Percentiles rank a stretch among this genome's conserved stretches.
Evolutionary conservation across 2,329 filamentous ascomycete genomes (phyloP).

Genomic region (Phoma sp.): DNA sequence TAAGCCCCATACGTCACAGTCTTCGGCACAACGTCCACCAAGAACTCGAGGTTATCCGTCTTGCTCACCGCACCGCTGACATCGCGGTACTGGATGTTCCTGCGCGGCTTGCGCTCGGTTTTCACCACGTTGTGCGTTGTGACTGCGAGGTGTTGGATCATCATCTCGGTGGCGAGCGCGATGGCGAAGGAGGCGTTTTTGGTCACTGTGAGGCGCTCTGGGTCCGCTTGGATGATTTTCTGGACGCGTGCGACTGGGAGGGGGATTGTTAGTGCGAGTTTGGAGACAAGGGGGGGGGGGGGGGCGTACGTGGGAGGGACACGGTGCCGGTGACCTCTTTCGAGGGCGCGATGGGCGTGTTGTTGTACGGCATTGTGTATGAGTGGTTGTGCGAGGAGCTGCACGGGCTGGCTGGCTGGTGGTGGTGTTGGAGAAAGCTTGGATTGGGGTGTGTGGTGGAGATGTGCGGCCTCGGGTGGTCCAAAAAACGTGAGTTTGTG

Average conservation of each 20-base stretch:
- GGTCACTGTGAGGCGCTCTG: conserved; percentile 78
- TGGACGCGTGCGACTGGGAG: conserved; percentile 85
- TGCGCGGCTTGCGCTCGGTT: conserved; percentile 86
- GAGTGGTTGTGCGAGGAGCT: conserved; percentile 4
- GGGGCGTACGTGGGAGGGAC: conserved; percentile 76
- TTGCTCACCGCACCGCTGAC: conserved; percentile 85
- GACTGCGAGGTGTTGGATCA: conserved; percentile 87
- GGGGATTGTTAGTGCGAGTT: conserved; percentile 8
- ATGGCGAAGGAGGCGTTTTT: conserved; percentile 95
- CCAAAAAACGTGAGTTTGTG: background rate
- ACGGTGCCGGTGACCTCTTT: conserved; percentile 85
- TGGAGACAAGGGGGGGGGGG: background rate
- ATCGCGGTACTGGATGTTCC: conserved; percentile 96
- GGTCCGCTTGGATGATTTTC: conserved; percentile 88
- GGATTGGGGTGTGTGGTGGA: background rate
- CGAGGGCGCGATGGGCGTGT: conserved; percentile 76
- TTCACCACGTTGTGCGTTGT: conserved; percentile 89
- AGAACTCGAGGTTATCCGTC: conserved; percentile 93
- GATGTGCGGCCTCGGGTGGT: background rate
- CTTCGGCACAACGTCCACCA: conserved; percentile 87
- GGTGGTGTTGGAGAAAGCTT: background rate
- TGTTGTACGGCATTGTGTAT: conserved; percentile 83
- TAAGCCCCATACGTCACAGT: conserved; percentile 81
- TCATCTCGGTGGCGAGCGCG: conserved; percentile 92
- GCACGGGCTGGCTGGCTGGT: background rate